Base-by-base conservation (phyloP, 139 green algal genomes). In the Chlorella sp. region DNA sequence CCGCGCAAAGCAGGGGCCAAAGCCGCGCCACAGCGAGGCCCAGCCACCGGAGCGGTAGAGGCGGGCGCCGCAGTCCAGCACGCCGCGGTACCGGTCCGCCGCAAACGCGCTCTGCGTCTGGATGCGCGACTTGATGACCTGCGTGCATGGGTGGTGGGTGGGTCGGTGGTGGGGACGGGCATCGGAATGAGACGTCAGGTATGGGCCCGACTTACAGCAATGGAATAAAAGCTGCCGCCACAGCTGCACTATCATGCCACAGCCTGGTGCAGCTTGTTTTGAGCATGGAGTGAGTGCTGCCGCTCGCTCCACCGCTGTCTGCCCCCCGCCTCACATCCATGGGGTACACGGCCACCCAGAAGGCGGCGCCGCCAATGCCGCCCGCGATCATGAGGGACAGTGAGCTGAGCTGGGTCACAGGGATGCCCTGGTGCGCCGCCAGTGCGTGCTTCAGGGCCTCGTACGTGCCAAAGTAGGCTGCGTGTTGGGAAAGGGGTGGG, bases 381-480 rank as follows among this genome's bases (percentile, higher is more conserved):
- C 94, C 94, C 18, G 94, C 94, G 30, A 87, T 12, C 65, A 96
- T 72, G n/a, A 96, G 80, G 28, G 91, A 85, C 7, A 62, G 74
- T 18, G 70, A 30, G 25, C 87, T 86, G 82, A 97, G 90, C 68
- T 92, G 34, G 34, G 74, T 5, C 30, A 67, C 18, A 1, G 36
- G 28, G 28, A 86, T 51, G 44, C 83, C 87, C 74, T 94, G 89
- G 26, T 20, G 20, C 4, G 44, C 32, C 36, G 81, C 90, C 56
- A 93, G n/a, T 57, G 70, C 44, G 74, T 84, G 70, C 83, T 95
- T 97, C 0, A 84, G 34, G 13, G 74, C 44, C 83, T 96, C 91
- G 63, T 98, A 98, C 18, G 81, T 80, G 3, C 87, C 94, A 91
- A 97, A 97, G 91, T 97, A 98, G 55, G 81, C 69, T 60, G 63